These are phyloP conservation scores for Saposhnikovia divaricata DNA, from an alignment of 129 eudicot species.

Conservation along the genomic window DNA sequence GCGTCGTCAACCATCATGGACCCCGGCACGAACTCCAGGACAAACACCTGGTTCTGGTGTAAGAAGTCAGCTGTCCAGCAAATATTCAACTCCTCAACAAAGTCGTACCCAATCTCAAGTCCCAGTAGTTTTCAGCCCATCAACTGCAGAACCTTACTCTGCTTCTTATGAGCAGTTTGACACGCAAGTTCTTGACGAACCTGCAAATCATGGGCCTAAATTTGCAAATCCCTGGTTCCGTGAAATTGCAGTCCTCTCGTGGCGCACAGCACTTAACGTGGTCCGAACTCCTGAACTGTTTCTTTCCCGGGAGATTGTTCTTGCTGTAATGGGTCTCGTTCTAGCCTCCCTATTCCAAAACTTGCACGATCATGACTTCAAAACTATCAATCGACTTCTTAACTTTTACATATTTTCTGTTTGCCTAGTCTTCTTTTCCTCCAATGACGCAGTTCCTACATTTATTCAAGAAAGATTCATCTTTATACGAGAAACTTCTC, in stretches of 20 bases:
- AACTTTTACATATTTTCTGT: constrained; percentile 72
- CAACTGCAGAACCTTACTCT: constrained; percentile 25
- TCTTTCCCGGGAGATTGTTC: constrained; percentile 71
- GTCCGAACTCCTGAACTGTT: constrained; percentile 83
- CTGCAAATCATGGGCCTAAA: constrained; percentile 56
- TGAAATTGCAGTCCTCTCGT: constrained; percentile 69
- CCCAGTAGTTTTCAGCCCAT: constrained; percentile 35
- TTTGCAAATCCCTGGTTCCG: constrained; percentile 79
- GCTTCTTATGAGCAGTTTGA: constrained; percentile 44
- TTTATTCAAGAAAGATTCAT: constrained; percentile 80
- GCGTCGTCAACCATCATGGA: constrained; percentile 70
- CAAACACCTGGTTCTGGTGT: constrained; percentile 24
- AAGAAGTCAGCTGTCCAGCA: constrained; percentile 18
- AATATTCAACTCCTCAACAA: constrained; percentile 23
- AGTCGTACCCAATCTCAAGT: constrained; percentile 21
- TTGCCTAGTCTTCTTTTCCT: constrained; percentile 71
- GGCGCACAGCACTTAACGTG: constrained; percentile 65
- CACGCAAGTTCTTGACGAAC: constrained; percentile 54
- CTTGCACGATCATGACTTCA: constrained; percentile 31
- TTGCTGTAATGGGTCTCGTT: constrained; percentile 60
- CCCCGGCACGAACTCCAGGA: constrained; percentile 57
- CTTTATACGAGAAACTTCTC: constrained; percentile 80
- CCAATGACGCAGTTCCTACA: constrained; percentile 81
- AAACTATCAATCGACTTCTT: constrained; percentile 67
- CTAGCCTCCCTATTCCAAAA: constrained; percentile 51